phyloP scores from a whole-genome alignment of 2,329 filamentous ascomycete genomes.

The Aspergillus novoparasiticus region DNA sequence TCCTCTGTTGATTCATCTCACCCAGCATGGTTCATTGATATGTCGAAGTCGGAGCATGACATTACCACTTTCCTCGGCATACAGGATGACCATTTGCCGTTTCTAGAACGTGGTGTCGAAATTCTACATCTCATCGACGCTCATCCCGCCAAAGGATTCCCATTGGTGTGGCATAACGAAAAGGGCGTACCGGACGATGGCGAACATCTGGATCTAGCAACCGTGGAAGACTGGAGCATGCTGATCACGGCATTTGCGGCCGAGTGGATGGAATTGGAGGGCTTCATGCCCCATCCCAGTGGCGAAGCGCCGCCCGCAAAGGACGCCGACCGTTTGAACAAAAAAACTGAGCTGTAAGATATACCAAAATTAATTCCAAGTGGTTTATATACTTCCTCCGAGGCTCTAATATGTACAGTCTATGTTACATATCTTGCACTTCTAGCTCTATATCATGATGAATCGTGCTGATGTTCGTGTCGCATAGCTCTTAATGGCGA shows the following conservation, averaged over 20 bases:
- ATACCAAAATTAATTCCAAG: slow-evolving; percentile 17
- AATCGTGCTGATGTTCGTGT: slow-evolving; percentile 18
- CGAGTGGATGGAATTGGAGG: slow-evolving; percentile 88
- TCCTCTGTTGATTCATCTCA: slow-evolving; percentile 43
- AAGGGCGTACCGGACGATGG: slow-evolving; percentile 67
- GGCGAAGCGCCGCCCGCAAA: neutral
- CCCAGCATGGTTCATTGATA: slow-evolving; percentile 67
- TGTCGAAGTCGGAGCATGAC: slow-evolving; percentile 54
- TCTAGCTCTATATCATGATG: neutral
- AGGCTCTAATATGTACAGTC: slow-evolving; percentile 5
- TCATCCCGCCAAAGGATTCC: slow-evolving; percentile 62
- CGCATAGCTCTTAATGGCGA: slow-evolving; percentile 20
- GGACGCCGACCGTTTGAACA: slow-evolving; percentile 12
- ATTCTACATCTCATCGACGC: slow-evolving; percentile 85
- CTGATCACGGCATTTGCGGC: slow-evolving; percentile 82
- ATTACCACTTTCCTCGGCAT: slow-evolving; percentile 58
- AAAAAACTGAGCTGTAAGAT: slow-evolving; percentile 48
- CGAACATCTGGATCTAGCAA: slow-evolving; percentile 77
- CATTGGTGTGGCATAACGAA: slow-evolving; percentile 81
- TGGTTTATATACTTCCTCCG: slow-evolving; percentile 3
- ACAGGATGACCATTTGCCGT: slow-evolving; percentile 89
- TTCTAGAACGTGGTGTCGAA: slow-evolving; percentile 82
- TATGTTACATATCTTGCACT: slow-evolving; percentile 8
- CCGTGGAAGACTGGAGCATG: slow-evolving; percentile 83
- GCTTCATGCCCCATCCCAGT: slow-evolving; percentile 41